These are phyloP conservation scores for Meripilus lineatus DNA, from an alignment of 1,284 basidiomycete genomes.

Conservation along the genomic window DNA sequence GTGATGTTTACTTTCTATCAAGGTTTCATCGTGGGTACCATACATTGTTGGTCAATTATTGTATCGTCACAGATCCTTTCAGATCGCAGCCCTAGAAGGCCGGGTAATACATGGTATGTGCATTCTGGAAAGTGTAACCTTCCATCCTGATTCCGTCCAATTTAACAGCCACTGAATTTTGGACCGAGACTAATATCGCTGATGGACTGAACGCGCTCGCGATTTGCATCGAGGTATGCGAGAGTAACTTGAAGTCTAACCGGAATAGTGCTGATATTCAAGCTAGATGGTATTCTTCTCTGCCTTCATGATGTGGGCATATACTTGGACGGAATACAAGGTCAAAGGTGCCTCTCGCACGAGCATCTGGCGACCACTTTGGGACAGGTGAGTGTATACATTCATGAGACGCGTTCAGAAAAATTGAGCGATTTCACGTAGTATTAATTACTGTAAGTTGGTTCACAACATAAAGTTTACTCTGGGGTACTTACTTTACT, in stretches of 20 bases:
- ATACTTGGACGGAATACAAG: conserved; percentile 64
- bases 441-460: conserved; percentile 65
- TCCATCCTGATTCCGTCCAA: conserved; percentile 6
- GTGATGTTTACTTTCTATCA: conserved; percentile 87
- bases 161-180: conserved; percentile 62
- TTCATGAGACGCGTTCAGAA: not conserved
- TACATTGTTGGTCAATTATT: not conserved
- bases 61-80: not conserved
- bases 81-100: conserved; percentile 60
- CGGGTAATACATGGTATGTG: conserved; percentile 53
- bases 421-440: conserved; percentile 20
- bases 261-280: not conserved
- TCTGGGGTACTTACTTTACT: not conserved
- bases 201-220: conserved; percentile 80
- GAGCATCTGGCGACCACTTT: conserved; percentile 59
- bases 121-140: not conserved
- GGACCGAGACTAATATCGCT: conserved; percentile 76
- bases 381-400: conserved; percentile 56
- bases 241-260: not conserved
- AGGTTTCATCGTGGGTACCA: conserved; percentile 54
- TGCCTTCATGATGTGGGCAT: conserved; percentile 77
- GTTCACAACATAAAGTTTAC: conserved; percentile 8
- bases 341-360: conserved; percentile 33
- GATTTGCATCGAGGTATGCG: conserved; percentile 74
- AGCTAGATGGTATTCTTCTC: conserved; percentile 79